phyloP scores from a whole-genome alignment of 306 rosid genomes.

The Sicyos edulis region DNA sequence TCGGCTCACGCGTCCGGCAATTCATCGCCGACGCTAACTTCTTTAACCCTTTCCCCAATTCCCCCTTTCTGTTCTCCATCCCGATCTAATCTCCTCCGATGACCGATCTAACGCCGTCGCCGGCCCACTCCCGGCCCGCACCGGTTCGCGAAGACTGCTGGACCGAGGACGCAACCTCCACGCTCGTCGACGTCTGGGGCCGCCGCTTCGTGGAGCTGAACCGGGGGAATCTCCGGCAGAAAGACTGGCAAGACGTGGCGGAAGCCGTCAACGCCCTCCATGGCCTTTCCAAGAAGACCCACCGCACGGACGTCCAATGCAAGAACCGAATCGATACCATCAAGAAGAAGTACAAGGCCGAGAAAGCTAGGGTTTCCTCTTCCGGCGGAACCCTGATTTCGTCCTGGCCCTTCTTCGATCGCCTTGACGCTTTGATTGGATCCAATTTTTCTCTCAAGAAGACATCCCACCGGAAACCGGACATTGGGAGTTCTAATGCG shows the following conservation, averaged over 20 bases:
- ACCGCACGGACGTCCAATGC: conserved; percentile 93
- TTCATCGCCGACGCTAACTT: conserved; percentile 26
- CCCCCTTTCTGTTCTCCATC: background rate
- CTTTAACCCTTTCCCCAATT: background rate
- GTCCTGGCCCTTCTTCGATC: conserved; percentile 72
- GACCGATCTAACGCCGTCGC: background rate
- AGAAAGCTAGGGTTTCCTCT: conserved; percentile 71
- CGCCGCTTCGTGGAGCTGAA: conserved; percentile 83
- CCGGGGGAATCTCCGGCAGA: conserved; percentile 96
- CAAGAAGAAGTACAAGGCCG: conserved; percentile 87
- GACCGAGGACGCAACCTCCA: conserved; percentile 87
- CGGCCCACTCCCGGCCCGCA: conserved; percentile 40
- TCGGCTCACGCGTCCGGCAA: conserved; percentile 29
- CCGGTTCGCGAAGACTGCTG: conserved; percentile 97
- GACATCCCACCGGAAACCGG: conserved; percentile 7
- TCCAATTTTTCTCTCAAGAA: conserved; percentile 43
- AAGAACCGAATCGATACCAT: conserved; percentile 91
- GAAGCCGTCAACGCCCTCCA: conserved; percentile 91
- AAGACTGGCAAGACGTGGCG: conserved; percentile 97
- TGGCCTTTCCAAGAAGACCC: conserved; percentile 79
- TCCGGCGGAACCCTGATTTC: conserved; percentile 46
- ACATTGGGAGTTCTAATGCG: too few species aligned
- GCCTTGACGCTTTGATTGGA: conserved; percentile 61
- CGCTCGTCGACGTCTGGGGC: conserved; percentile 90
- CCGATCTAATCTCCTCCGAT: background rate